A percentile compares a stretch with the other conserved stretches of the same genome.
Conservation (phyloP, 106 monocot genomes). For the Narthecium ossifragum region DNA sequence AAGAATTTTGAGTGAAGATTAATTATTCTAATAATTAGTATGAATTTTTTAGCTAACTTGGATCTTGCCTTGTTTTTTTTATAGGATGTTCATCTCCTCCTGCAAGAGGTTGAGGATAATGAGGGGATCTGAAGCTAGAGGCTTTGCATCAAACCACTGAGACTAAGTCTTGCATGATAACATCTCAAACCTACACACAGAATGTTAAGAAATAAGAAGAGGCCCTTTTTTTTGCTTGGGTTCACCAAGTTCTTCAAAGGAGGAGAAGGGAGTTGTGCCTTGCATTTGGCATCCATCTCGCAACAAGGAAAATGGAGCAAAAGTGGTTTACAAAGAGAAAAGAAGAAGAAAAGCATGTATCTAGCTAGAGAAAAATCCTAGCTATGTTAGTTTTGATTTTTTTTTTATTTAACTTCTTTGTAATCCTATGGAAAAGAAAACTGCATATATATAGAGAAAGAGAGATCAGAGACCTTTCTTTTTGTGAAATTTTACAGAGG, state of each 20-base stretch:
- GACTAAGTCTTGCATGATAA: background rate
- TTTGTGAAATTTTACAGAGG: constrained; percentile 3
- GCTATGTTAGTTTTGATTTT: background rate
- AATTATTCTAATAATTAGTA: no score
- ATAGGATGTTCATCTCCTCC: constrained; percentile 49
- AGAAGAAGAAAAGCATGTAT: background rate
- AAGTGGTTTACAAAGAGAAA: background rate
- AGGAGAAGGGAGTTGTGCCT: background rate
- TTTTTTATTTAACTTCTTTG: background rate
- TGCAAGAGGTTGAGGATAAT: constrained; percentile 76
- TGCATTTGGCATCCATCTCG: background rate
- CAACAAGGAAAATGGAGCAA: constrained; percentile 1
- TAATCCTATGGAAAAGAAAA: background rate
- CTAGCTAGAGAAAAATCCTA: no score
- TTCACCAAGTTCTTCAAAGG: constrained; percentile 11
- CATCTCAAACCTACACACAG: background rate
- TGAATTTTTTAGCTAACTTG: no score
- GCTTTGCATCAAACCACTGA: constrained; percentile 16
- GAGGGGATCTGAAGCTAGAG: constrained; percentile 57
- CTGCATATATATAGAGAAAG: background rate
- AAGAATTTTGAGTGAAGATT: no score
- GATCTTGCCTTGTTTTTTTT: constrained; percentile 1
- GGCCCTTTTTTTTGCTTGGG: constrained; percentile 8
- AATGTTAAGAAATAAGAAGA: background rate
- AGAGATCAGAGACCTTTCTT: background rate